Base-by-base conservation (phyloP, 345 rosid genomes). In the Eucalyptus marginata region DNA sequence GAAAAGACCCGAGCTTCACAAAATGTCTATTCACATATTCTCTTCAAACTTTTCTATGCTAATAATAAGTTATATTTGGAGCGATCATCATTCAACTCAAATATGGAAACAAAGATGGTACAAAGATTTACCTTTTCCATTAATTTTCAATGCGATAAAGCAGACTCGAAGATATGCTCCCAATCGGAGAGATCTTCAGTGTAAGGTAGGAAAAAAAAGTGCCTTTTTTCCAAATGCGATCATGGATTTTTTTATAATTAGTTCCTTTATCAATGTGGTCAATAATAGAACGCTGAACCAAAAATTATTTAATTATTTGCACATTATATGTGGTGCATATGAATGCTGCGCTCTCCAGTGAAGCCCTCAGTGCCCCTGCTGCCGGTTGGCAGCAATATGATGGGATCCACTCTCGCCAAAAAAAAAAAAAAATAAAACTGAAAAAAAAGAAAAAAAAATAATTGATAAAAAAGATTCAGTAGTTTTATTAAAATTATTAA, bases 41-140 rank as follows among this genome's bases (percentile, higher is more conserved):
- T 56, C 0, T 17, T 51, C 22, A 24, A 56, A 56, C 62, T 56
- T 56, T 56, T 56, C 62, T 4, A 56, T 56, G 62, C 29, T 24
- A 9, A 56, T 22, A 22, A 56, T 56, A 10, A 2, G 59, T 22
- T 4, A 4, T 56, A 56, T 20, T 24, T 9, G 59, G 59, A 56
- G 27, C 3, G 3, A 56, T 56, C 13, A 22, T 56, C 29, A 24
- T 56, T 56, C 62, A 56, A 56, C 0, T 56, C 62, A 56, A 56
- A 56, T 8, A 0, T 8, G 27, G 29, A 22, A 22, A 24, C 6
- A 0, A 56, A 9, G 62, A 56, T 0, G 29, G 62, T 22, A 56
- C 13, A 56, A 24, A 56, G 62, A 56, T 56, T 17, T 18, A 52
- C 56, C 24, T 18, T 52, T 7, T 7, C 4, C 1, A 4, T 52